These are phyloP conservation scores for Myxozyma neglecta DNA, from an alignment of 805 yeast genomes.

Conservation along the genomic window DNA sequence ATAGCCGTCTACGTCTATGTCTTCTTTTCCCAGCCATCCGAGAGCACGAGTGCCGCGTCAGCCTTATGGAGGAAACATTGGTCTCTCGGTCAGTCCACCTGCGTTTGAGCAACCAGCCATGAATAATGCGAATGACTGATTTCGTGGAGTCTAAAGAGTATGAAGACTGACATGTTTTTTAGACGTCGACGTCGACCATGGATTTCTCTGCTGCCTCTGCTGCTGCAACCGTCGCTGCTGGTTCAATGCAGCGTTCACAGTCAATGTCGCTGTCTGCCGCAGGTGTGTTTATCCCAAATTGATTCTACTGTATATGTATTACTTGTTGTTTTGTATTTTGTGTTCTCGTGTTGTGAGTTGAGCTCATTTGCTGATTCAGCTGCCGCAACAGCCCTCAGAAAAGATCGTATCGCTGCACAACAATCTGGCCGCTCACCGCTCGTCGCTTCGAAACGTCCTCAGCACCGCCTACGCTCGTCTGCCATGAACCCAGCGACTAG, in stretches of 20 bases:
- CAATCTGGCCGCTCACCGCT: conserved; percentile 10
- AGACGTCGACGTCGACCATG: conserved; percentile 27
- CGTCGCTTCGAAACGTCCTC: conserved; percentile 12
- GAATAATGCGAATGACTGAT: too few species aligned
- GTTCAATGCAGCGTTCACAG: conserved; percentile 18
- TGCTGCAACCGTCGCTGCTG: conserved; percentile 14
- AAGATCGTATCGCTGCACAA: conserved; percentile 11
- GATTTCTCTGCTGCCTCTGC: conserved; percentile 20
- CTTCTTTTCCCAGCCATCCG: neutral
- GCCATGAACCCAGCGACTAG: neutral
- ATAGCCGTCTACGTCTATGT: conserved; percentile 1
- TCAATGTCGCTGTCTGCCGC: conserved; percentile 28
- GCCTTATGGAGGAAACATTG: conserved; percentile 20
- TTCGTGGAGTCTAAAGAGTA: too few species aligned
- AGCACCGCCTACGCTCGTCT: conserved; percentile 19
- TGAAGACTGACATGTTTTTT: too few species aligned
- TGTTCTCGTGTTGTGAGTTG: too few species aligned
- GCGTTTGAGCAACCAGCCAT: too few species aligned
- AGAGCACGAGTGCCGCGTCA: conserved; percentile 1
- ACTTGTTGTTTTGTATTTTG: too few species aligned
- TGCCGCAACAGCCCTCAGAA: conserved; percentile 27
- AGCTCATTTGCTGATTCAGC: conserved; percentile 23
- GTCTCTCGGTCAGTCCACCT: conserved; percentile 12
- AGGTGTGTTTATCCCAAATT: conserved; percentile 8
- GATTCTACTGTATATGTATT: too few species aligned